A percentile compares a stretch with the other conserved stretches of the same genome.
phyloP scores from a whole-genome alignment of 2,329 filamentous ascomycete species.

The Neofusicoccum cordaticola region DNA sequence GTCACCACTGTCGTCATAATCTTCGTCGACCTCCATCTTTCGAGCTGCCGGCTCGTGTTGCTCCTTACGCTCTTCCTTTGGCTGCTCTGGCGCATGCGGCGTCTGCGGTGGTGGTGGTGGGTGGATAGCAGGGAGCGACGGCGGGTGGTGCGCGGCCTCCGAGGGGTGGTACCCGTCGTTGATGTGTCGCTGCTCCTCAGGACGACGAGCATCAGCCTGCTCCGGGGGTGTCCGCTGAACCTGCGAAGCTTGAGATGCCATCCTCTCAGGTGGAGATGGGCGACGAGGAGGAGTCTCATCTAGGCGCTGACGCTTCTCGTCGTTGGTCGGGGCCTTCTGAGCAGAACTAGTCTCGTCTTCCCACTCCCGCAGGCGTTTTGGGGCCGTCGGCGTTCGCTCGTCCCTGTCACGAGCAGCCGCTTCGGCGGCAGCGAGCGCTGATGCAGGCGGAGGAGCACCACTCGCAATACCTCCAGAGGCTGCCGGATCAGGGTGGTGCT shows the following conservation, averaged over 20 bases:
- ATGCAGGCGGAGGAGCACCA: constrained; percentile 65
- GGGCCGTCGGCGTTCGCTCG: constrained; percentile 71
- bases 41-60: constrained; percentile 79
- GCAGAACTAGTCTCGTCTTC: constrained; percentile 69
- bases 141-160: constrained; percentile 84
- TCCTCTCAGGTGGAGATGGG: constrained; percentile 41
- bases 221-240: constrained; percentile 74
- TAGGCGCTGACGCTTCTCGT: constrained; percentile 81
- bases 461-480: constrained; percentile 61
- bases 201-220: constrained; percentile 61
- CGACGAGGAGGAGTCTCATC: constrained; percentile 81
- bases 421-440: constrained; percentile 66
- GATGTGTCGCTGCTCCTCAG: constrained; percentile 64
- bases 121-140: constrained; percentile 54
- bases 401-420: constrained; percentile 65
- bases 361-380: constrained; percentile 90
- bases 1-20: constrained; percentile 92
- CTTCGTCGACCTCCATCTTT: constrained; percentile 96
- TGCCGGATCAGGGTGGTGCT: constrained; percentile 67
- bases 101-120: constrained; percentile 44
- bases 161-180: constrained; percentile 86
- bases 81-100: constrained; percentile 53
- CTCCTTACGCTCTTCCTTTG: constrained; percentile 44
- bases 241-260: constrained; percentile 49
- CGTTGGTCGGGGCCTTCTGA: constrained; percentile 79